Evolutionary conservation across 176 grass and related monocot species (phyloP).

Genomic region (Paspalum notatum): DNA sequence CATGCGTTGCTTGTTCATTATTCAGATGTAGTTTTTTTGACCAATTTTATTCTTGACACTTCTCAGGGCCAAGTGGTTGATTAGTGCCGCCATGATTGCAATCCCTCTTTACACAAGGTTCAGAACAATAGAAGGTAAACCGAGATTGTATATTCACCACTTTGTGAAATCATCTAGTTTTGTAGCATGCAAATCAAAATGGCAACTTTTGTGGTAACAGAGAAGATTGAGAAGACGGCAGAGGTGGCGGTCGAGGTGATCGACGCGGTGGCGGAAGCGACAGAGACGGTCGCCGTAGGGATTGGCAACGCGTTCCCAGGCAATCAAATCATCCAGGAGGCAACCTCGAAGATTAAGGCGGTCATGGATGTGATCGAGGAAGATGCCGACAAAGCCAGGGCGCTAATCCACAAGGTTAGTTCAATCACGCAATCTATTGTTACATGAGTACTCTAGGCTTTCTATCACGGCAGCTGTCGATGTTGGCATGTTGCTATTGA

Average conservation of each 20-base stretch:
- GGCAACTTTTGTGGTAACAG: conserved; percentile 10
- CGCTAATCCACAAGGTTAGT: conserved; percentile 55
- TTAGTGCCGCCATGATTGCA: conserved; percentile 45
- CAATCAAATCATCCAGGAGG: conserved; percentile 45
- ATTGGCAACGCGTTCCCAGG: conserved; percentile 52
- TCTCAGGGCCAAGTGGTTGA: conserved; percentile 49
- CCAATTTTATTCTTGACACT: neutral
- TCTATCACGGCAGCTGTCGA: neutral
- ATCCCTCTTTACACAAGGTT: conserved; percentile 62
- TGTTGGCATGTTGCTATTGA: neutral
- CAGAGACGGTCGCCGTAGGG: conserved; percentile 56
- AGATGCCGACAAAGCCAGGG: conserved; percentile 59
- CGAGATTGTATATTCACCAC: neutral
- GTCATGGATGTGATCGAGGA: conserved; percentile 50
- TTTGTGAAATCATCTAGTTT: neutral
- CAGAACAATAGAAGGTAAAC: conserved; percentile 50
- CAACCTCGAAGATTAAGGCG: conserved; percentile 54
- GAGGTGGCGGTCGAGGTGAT: conserved; percentile 50
- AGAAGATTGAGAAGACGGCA: conserved; percentile 57
- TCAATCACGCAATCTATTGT: neutral
- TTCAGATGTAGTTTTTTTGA: neutral
- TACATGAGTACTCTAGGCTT: too few species aligned
- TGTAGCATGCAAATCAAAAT: neutral
- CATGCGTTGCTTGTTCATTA: neutral
- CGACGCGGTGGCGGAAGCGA: conserved; percentile 63